phyloP scores from a whole-genome alignment of 371 early-diverging fungal genomes.

The Cokeromyces recurvatus region DNA sequence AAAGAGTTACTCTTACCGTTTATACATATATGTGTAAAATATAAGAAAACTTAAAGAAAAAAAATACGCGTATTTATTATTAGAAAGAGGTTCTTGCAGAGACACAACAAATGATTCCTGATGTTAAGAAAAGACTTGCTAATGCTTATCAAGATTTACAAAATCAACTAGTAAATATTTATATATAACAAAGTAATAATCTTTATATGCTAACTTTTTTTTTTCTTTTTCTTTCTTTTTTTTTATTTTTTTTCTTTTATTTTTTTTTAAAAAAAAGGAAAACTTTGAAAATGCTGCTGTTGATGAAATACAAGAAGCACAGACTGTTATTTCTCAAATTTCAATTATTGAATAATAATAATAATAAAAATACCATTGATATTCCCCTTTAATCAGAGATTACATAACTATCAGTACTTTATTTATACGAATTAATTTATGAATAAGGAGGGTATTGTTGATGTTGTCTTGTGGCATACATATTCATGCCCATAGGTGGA shows the following conservation, averaged over 20 bases:
- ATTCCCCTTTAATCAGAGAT: too few species aligned
- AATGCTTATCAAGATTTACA: slow-evolving; percentile 57
- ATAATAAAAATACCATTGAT: too few species aligned
- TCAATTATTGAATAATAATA: too few species aligned
- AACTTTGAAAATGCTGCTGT: slow-evolving; percentile 35
- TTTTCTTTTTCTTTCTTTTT: too few species aligned
- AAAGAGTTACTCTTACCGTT: neutral
- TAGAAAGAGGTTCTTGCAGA: slow-evolving; percentile 79
- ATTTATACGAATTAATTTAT: too few species aligned
- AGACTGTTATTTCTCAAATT: slow-evolving; percentile 27
- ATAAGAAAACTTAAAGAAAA: too few species aligned
- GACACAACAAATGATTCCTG: slow-evolving; percentile 72
- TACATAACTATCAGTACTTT: too few species aligned
- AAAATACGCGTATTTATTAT: too few species aligned
- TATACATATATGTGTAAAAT: neutral
- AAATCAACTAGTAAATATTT: slow-evolving; percentile 30
- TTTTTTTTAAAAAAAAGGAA: slow-evolving; percentile 29
- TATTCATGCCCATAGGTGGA: too few species aligned
- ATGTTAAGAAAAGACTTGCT: slow-evolving; percentile 57
- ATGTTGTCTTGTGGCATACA: too few species aligned
- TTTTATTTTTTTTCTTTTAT: neutral
- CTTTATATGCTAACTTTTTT: too few species aligned
- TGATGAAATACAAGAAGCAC: slow-evolving; percentile 41
- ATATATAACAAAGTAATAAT: neutral
- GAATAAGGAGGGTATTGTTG: too few species aligned